Evolutionary conservation across 2,329 filamentous ascomycete species (phyloP).

Genomic region (Orbilia quercus): DNA sequence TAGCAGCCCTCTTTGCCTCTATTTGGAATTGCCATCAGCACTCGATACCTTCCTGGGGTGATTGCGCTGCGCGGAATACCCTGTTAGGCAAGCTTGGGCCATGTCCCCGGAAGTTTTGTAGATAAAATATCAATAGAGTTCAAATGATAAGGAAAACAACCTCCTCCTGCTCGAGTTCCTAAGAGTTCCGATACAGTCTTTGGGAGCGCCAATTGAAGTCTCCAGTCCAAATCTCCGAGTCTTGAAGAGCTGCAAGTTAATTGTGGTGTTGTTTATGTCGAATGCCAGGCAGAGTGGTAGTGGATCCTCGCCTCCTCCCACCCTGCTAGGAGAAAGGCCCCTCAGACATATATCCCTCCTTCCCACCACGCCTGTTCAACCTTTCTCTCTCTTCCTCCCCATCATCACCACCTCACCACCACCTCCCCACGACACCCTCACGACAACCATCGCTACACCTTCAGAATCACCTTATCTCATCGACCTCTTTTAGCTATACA

Average conservation of each 20-base stretch:
- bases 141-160: conserved; percentile 15
- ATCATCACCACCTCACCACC: conserved; percentile 42
- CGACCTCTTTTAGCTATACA: conserved; percentile 4
- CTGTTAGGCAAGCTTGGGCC: conserved; percentile 7
- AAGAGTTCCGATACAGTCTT: conserved; percentile 2
- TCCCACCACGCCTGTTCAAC: conserved; percentile 55
- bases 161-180: neutral
- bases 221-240: neutral
- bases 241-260: neutral
- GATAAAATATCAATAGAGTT: conserved; percentile 6
- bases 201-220: neutral
- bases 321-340: conserved; percentile 56
- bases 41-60: neutral
- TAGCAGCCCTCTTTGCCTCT: too few relatives aligned
- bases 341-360: conserved; percentile 57
- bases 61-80: neutral
- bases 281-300: conserved; percentile 31
- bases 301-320: conserved; percentile 57
- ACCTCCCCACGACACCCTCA: conserved; percentile 25
- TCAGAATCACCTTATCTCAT: conserved; percentile 12
- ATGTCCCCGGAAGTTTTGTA: conserved; percentile 1
- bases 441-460: conserved; percentile 19
- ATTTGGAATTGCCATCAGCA: neutral
- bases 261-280: conserved; percentile 55
- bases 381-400: conserved; percentile 53